Base-by-base conservation (phyloP, 1,284 basidiomycete species). In the Apiotrichum mycotoxinovorans region DNA sequence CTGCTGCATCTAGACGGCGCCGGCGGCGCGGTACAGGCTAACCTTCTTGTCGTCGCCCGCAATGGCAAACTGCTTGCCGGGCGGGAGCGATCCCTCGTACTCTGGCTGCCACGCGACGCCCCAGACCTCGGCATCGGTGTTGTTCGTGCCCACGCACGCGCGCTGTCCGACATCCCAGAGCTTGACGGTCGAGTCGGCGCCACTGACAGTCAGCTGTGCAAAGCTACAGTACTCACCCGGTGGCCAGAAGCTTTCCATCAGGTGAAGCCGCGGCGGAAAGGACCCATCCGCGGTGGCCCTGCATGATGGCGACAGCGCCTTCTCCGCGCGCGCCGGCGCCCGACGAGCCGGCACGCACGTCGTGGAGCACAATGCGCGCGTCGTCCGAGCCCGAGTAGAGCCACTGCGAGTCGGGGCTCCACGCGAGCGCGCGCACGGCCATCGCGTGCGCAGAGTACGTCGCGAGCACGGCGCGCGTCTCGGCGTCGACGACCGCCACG, bases 221-320 rank as follows among this genome's bases (percentile, higher is more conserved):
- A n/a, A n/a, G n/a, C n/a, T n/a, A n/a, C n/a, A n/a, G 8, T 26
- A 79, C 84, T 63, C 71, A 90, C 88, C 89, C 89, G 51, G 88
- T 90, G 15, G 88, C 81, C 5, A 85, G 86, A 15, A 91, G 80
- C 57, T 84, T 82, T 4, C 83, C 83, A 71, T 93, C 90, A 2
- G 87, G 87, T 35, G 87, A 87, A 22, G 92, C 84, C 64, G 88
- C 87, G 4, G 84, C 80, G 61, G 84, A 85, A 22, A 94, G 80
- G 2, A 91, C 89, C 91, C 91, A 93, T 8, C 89, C 90, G 2
- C 86, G 82, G 72, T 94, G 91, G 0, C 91, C 91, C 22, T 84
- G 83, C 63, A 93, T 79, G 9, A 88, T 85, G 11, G 89, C 88
- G 18, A 92, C 88, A 1, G 86, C 86, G 25, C 88, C 87, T 34